These are phyloP conservation scores for Boletus vermiculosoides DNA, from an alignment of 768 basidiomycete species.

Conservation along the genomic window DNA sequence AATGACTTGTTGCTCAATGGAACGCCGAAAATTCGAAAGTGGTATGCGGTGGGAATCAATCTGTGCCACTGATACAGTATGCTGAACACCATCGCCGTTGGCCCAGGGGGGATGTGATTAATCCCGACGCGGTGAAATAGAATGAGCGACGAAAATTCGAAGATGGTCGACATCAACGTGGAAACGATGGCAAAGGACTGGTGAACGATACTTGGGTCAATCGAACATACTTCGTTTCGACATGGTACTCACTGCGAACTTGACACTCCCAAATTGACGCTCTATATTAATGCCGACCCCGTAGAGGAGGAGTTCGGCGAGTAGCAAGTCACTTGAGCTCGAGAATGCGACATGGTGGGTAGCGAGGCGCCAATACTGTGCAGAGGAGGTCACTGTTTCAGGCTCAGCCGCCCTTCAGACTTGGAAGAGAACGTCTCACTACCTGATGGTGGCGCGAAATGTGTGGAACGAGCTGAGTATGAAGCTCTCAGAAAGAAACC, in stretches of 20 bases:
- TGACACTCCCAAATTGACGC: slow-evolving; percentile 81
- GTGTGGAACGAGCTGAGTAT: slow-evolving; percentile 73
- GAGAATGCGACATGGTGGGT: slow-evolving; percentile 74
- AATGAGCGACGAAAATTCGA: slow-evolving; percentile 67
- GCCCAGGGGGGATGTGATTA: slow-evolving; percentile 75
- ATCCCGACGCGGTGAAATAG: slow-evolving; percentile 64
- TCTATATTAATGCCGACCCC: slow-evolving; percentile 71
- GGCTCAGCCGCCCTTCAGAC: slow-evolving; percentile 27
- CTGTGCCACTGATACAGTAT: slow-evolving; percentile 81
- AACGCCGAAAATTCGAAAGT: slow-evolving; percentile 72
- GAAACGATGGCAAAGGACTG: slow-evolving; percentile 81
- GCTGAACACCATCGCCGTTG: slow-evolving; percentile 73
- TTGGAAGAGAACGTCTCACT: slow-evolving; percentile 12
- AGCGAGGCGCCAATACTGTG: slow-evolving; percentile 82
- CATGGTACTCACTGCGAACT: slow-evolving; percentile 70
- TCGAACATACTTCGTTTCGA: not conserved
- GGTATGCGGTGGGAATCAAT: slow-evolving; percentile 74
- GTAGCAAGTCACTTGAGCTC: slow-evolving; percentile 82
- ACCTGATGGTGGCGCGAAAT: slow-evolving; percentile 90
- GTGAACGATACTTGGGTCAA: slow-evolving; percentile 7
- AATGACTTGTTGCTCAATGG: slow-evolving; percentile 75
- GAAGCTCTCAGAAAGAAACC: slow-evolving; percentile 4
- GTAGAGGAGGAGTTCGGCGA: slow-evolving; percentile 73
- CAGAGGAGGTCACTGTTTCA: slow-evolving; percentile 29
- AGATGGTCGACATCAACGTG: slow-evolving; percentile 58